Evolutionary conservation across 148 eudicot genomes (phyloP), one percentile per base, ranked within the genome.

Genomic region (Mesembryanthemum crystallinum): DNA sequence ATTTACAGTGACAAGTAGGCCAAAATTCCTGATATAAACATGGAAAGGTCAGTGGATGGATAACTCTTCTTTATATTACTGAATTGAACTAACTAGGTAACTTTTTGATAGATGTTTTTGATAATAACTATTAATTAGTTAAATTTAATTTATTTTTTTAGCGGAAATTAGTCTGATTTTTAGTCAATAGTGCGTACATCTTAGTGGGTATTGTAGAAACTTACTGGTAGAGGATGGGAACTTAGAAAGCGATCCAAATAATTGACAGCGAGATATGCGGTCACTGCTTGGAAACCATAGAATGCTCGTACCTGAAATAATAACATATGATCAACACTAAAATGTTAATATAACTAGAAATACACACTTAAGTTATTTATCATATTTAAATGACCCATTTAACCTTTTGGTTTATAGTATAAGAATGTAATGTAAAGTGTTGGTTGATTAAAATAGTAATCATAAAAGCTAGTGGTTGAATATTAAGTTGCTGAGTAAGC

Each of bases 221-320:
- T 84, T 78, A 94, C 98, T 87, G 98, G 97, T 74, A 87, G 73
- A 28, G 80, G 82, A 74, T 83, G 92, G 32, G 85, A 84, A 62
- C 84, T 82, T 12, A 94, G 87, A 82, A 90, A 88, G 39, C 98
- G 97, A 69, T 94, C 94, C 8, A 91, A 78, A 79, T 93, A 93
- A 84, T 86, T 93, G 67, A 91, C 89, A 77, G 98, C 79, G 45
- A 94, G 93, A 73, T 90, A 91, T 76, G 90, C 95, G 77, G 98
- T 94, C 80, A 82, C 69, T 20, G 98, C 88, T 75, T 88, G 86
- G 59, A 94, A 94, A n/a, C 95, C 92, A 76, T 87, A 86, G 76
- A 81, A 83, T 68, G 84, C 71, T 51, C 85, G 89, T 39, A 89
- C 96, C 98, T 93, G 84, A 78, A 75, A 4, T 8, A 29, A 13